Percentiles rank a stretch among this genome's conserved stretches.
phyloP scores from a whole-genome alignment of 257 asterid genomes.

The Gentiana straminea region DNA sequence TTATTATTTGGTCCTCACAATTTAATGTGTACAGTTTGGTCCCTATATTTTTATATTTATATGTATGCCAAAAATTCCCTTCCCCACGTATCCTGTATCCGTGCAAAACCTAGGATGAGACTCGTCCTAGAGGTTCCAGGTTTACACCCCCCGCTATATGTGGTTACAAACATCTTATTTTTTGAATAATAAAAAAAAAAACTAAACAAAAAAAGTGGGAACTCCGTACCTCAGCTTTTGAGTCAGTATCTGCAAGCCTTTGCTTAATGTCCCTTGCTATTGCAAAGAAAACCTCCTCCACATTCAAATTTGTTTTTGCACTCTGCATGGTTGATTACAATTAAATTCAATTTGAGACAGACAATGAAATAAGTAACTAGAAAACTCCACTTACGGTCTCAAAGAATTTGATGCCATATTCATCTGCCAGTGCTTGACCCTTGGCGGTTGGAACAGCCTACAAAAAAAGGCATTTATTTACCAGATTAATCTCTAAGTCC shows the following conservation, averaged over 20 bases:
- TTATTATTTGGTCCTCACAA: no score
- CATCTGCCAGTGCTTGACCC: conserved; percentile 97
- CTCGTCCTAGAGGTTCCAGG: no score
- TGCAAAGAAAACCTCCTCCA: conserved; percentile 96
- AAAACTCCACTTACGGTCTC: conserved; percentile 63
- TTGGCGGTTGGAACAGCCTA: conserved; percentile 89
- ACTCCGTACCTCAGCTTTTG: conserved; percentile 55
- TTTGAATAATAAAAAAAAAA: background rate
- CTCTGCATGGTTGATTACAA: conserved; percentile 42
- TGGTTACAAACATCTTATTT: no score
- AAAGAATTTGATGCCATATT: conserved; percentile 84
- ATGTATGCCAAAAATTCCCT: no score
- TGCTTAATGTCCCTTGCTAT: conserved; percentile 88
- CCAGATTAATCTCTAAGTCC: conserved; percentile 10
- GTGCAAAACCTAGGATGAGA: no score
- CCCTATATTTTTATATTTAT: no score
- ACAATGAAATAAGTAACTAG: conserved; percentile 9
- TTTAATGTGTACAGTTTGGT: no score
- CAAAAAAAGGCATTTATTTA: conserved; percentile 10
- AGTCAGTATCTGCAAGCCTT: conserved; percentile 76
- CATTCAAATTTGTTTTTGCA: conserved; percentile 90
- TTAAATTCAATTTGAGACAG: conserved; percentile 7
- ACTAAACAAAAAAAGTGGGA: no score
- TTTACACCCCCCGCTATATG: no score
- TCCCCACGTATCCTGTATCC: no score